Evolutionary conservation across 2,329 filamentous ascomycete species (phyloP).

Genomic region (Alternaria solani): DNA sequence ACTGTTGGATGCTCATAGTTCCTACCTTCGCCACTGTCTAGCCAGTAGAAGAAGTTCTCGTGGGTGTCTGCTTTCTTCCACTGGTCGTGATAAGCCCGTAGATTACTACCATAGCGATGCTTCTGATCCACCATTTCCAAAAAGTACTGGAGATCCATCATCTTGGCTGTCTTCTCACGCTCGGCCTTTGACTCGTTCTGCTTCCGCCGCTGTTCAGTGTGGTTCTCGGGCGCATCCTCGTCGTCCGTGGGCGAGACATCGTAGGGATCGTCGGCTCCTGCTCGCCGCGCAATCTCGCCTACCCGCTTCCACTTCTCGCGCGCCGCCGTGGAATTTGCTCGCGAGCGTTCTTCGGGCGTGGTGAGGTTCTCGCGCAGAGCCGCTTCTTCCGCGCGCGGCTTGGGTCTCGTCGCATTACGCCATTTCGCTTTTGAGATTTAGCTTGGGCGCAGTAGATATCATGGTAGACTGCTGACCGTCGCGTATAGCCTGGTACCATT

Average conservation of each 20-base stretch:
- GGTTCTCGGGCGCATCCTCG: conserved; percentile 45
- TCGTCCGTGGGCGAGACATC: conserved; percentile 59
- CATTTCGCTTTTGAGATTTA: conserved; percentile 59
- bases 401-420: conserved; percentile 59
- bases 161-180: conserved; percentile 72
- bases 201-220: conserved; percentile 41
- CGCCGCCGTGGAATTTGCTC: conserved; percentile 56
- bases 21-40: conserved; percentile 81
- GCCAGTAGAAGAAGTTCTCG: conserved; percentile 94
- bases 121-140: conserved; percentile 85
- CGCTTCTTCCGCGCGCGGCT: conserved; percentile 49
- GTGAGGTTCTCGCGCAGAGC: conserved; percentile 21
- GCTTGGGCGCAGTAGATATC: conserved; percentile 26
- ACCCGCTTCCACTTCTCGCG: conserved; percentile 79
- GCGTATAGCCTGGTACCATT: conserved; percentile 57
- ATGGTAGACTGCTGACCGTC: conserved; percentile 50
- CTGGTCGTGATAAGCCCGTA: conserved; percentile 80
- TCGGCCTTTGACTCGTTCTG: conserved; percentile 62
- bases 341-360: conserved; percentile 37
- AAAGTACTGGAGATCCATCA: conserved; percentile 88
- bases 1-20: conserved; percentile 74
- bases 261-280: conserved; percentile 71
- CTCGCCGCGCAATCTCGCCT: conserved; percentile 73
- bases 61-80: conserved; percentile 81
- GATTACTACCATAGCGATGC: conserved; percentile 85